Evolutionary conservation across 208 protist species (phyloP).

Genomic region (Trypanosoma conorhini): DNA sequence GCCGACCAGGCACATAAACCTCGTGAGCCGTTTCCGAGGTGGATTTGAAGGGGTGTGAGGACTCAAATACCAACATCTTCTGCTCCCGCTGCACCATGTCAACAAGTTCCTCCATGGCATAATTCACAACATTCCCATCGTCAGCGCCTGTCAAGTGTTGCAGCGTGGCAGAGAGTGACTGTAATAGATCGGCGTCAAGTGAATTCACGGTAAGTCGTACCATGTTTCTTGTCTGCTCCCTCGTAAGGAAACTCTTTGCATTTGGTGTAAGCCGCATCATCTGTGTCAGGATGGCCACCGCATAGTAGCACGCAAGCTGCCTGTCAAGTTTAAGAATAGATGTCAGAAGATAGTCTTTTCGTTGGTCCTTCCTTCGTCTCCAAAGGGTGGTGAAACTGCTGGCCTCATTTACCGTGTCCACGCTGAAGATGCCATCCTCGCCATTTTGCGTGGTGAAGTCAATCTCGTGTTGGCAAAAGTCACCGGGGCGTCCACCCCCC

Average conservation of each 20-base stretch:
- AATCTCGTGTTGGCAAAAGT: conserved; percentile 55
- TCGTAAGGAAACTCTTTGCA: neutral
- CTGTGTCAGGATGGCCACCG: conserved; percentile 29
- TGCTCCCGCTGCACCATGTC: conserved; percentile 47
- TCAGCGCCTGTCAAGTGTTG: conserved; percentile 11
- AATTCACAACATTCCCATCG: conserved; percentile 23
- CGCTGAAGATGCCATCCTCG: conserved; percentile 42
- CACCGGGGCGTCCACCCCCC: conserved; percentile 15
- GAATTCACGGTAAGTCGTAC: conserved; percentile 27
- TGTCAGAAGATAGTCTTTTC: conserved; percentile 32
- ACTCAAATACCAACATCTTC: conserved; percentile 67
- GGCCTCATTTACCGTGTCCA: conserved; percentile 24
- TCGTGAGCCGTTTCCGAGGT: conserved; percentile 52
- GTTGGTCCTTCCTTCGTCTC: conserved; percentile 30
- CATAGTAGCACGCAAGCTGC: conserved; percentile 39
- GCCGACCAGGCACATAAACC: conserved; percentile 49
- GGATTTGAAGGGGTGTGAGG: conserved; percentile 65
- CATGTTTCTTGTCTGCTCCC: conserved; percentile 21
- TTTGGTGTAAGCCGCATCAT: conserved; percentile 15
- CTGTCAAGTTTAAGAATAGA: conserved; percentile 34
- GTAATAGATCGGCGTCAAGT: conserved; percentile 25
- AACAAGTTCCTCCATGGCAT: conserved; percentile 40
- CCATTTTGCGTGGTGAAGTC: conserved; percentile 68
- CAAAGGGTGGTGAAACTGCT: conserved; percentile 23
- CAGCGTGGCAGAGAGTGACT: conserved; percentile 15